These are phyloP conservation scores for Cryptosporidium muris DNA, from an alignment of 169 alveolate species.

Conservation along the genomic window DNA sequence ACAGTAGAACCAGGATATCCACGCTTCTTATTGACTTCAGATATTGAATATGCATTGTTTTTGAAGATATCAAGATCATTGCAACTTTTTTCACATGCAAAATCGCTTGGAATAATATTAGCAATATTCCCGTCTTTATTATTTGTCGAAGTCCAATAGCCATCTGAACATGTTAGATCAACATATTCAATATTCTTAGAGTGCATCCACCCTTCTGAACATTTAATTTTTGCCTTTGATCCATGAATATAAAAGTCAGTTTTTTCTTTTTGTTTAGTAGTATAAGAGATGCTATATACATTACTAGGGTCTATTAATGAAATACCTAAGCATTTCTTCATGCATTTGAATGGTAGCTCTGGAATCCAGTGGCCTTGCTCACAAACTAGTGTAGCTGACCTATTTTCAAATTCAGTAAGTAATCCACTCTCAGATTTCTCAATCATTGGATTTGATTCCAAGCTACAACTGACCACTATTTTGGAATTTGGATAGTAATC, in stretches of 20 bases:
- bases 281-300: not conserved
- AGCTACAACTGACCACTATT: constrained; percentile 23
- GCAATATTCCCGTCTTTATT: not conserved
- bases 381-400: constrained; percentile 11
- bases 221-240: constrained; percentile 37
- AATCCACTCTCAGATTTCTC: not conserved
- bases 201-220: constrained; percentile 54
- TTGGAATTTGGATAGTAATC: constrained; percentile 60
- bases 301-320: not conserved
- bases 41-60: constrained; percentile 50
- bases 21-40: not conserved
- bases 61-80: constrained; percentile 33
- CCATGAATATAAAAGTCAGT: constrained; percentile 21
- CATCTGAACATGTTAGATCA: constrained; percentile 22
- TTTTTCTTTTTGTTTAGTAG: constrained; percentile 4
- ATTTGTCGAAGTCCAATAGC: constrained; percentile 26
- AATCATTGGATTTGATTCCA: constrained; percentile 26
- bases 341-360: constrained; percentile 7
- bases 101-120: not conserved
- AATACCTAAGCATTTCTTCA: constrained; percentile 32
- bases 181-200: not conserved
- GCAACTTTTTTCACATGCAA: constrained; percentile 39
- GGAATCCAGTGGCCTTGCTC: constrained; percentile 57
- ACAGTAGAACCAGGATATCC: constrained; percentile 25
- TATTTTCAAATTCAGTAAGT: constrained; percentile 12